Evolutionary conservation across 1,284 basidiomycete genomes (phyloP).

Genomic region (Mycosarcoma mackinlayi): DNA sequence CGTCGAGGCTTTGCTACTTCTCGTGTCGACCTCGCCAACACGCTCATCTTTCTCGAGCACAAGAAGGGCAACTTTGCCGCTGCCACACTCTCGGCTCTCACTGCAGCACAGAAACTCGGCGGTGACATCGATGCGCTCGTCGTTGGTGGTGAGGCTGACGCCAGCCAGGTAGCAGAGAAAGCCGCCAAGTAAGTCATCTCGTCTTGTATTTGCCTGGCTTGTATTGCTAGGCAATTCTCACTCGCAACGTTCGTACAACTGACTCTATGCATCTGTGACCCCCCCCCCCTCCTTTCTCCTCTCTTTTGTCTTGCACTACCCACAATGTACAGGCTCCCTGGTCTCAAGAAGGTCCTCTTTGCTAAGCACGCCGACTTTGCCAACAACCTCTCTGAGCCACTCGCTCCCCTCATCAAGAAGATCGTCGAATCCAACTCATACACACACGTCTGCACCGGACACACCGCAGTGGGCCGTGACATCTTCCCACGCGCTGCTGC

Average conservation of each 20-base stretch:
- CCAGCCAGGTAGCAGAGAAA: slow-evolving; percentile 78
- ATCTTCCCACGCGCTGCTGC: slow-evolving; percentile 88
- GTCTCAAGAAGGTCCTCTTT: slow-evolving; percentile 70
- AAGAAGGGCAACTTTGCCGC: slow-evolving; percentile 83
- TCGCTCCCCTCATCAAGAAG: slow-evolving; percentile 72
- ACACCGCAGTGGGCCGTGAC: slow-evolving; percentile 79
- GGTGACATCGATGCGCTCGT: slow-evolving; percentile 91
- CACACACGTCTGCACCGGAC: slow-evolving; percentile 89
- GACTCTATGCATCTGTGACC: not conserved
- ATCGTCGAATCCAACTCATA: slow-evolving; percentile 71
- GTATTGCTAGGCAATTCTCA: no score
- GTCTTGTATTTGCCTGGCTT: not conserved
- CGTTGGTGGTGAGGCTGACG: slow-evolving; percentile 79
- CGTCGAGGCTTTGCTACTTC: slow-evolving; percentile 59
- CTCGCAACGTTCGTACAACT: not conserved
- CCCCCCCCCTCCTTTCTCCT: not conserved
- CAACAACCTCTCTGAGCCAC: slow-evolving; percentile 66
- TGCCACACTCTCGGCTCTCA: slow-evolving; percentile 86
- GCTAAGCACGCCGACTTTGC: slow-evolving; percentile 71
- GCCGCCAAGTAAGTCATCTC: slow-evolving; percentile 78
- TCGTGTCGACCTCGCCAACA: slow-evolving; percentile 65
- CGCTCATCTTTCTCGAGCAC: slow-evolving; percentile 90
- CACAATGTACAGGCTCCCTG: slow-evolving; percentile 72
- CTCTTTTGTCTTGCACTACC: no score
- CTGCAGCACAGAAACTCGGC: slow-evolving; percentile 82